phyloP scores from a whole-genome alignment of 2,329 filamentous ascomycete genomes.

The Penicillium nordicum region DNA sequence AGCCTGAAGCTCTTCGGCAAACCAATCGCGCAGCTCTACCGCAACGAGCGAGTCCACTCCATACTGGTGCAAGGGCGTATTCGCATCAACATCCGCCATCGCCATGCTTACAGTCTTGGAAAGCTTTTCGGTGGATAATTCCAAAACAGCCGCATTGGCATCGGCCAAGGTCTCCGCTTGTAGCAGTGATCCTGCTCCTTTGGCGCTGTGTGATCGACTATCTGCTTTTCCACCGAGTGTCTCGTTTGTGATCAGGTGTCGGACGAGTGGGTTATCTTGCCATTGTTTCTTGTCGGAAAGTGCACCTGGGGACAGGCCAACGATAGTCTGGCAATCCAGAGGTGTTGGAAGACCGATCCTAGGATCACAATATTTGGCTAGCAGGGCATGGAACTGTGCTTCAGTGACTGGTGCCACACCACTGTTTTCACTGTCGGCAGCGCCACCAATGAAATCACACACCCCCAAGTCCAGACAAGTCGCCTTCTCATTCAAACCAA shows the following conservation, averaged over 20 bases:
- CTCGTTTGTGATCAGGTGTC: neutral
- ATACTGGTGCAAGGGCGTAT: constrained; percentile 29
- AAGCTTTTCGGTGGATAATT: constrained; percentile 29
- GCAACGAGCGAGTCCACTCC: constrained; percentile 46
- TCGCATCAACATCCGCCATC: constrained; percentile 28
- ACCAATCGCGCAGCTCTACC: constrained; percentile 45
- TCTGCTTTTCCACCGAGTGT: neutral
- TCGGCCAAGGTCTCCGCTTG: neutral
- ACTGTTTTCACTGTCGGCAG: neutral
- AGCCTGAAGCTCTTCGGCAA: constrained; percentile 31
- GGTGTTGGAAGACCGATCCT: neutral
- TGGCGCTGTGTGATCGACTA: neutral
- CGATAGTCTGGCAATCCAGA: neutral
- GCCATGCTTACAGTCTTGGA: constrained; percentile 33
- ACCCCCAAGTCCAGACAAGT: constrained; percentile 25
- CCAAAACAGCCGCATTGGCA: constrained; percentile 16
- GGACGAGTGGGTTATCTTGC: neutral
- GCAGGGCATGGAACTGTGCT: constrained; percentile 19
- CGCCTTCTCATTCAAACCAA: constrained; percentile 15
- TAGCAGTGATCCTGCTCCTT: neutral
- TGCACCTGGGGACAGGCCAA: neutral
- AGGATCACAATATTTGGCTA: constrained; percentile 1
- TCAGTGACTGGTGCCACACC: neutral
- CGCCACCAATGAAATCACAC: neutral
- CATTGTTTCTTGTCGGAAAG: neutral